Percentiles rank a stretch among this genome's conserved stretches.
These are phyloP conservation scores for Bryoglossum gracile DNA, from an alignment of 495 filamentous ascomycete genomes.

Conservation along the genomic window DNA sequence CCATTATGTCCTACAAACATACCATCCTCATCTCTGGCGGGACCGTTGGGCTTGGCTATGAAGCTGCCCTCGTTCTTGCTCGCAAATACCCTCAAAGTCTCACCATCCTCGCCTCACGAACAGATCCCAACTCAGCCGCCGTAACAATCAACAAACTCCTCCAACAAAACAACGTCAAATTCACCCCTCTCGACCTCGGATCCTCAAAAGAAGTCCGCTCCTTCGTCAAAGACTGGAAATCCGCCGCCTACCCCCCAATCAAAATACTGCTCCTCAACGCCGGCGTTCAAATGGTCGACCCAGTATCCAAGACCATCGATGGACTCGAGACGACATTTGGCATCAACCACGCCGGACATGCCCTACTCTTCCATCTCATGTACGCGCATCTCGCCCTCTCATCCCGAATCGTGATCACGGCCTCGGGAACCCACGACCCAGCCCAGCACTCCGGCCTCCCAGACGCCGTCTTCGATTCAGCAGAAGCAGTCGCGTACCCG, in stretches of 20 bases:
- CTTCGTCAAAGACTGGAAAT: conserved; percentile 31
- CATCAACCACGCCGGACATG: conserved; percentile 35
- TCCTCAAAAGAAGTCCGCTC: conserved; percentile 30
- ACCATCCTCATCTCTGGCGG: conserved; percentile 19
- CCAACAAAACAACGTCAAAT: conserved; percentile 30
- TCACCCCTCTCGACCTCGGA: conserved; percentile 35
- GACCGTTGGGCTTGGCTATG: conserved; percentile 16
- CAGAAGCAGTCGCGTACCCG: conserved; percentile 30
- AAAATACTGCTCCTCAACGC: conserved; percentile 40
- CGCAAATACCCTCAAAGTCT: conserved; percentile 32
- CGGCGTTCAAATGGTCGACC: conserved; percentile 33
- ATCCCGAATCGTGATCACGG: conserved; percentile 37
- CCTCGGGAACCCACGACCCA: conserved; percentile 32
- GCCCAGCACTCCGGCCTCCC: conserved; percentile 26
- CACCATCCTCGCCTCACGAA: conserved; percentile 37
- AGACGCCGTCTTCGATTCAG: conserved; percentile 26
- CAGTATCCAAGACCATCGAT: conserved; percentile 29
- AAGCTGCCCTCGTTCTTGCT: conserved; percentile 37
- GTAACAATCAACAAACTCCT: not conserved
- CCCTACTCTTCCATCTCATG: conserved; percentile 45
- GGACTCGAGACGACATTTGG: conserved; percentile 34
- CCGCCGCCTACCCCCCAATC: conserved; percentile 33
- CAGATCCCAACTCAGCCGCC: conserved; percentile 27
- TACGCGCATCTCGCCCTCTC: conserved; percentile 37
- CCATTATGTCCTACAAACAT: not conserved